Evolutionary conservation across 2,329 filamentous ascomycete species (phyloP).

Genomic region (Dendrostoma leiphaemia): DNA sequence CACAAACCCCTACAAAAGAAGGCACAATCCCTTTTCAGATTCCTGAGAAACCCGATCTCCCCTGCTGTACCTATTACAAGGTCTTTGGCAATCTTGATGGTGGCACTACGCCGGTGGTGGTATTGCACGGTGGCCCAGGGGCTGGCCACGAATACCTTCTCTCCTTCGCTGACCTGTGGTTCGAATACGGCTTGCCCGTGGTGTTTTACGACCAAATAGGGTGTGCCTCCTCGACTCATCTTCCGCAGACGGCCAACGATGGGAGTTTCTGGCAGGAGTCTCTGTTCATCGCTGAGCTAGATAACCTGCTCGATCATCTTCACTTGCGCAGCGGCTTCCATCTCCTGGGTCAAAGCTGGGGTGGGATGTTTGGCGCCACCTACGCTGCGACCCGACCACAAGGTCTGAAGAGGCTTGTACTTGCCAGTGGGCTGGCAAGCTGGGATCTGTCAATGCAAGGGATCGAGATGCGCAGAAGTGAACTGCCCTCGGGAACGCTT

Average conservation of each 20-base stretch:
- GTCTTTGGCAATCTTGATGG: neutral
- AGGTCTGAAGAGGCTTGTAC: constrained; percentile 25
- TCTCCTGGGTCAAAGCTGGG: constrained; percentile 6
- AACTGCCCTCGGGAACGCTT: neutral
- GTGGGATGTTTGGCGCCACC: constrained; percentile 2
- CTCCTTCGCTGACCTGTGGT: neutral
- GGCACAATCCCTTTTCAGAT: neutral
- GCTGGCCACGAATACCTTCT: constrained; percentile 39
- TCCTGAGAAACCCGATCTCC: neutral
- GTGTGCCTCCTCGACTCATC: constrained; percentile 43
- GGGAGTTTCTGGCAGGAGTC: constrained; percentile 23
- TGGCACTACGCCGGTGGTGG: neutral
- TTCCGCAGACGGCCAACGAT: constrained; percentile 35
- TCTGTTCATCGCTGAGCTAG: constrained; percentile 24
- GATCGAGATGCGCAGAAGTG: neutral
- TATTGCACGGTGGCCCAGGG: constrained; percentile 42
- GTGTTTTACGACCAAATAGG: constrained; percentile 56
- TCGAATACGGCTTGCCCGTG: constrained; percentile 33
- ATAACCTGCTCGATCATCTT: constrained; percentile 23
- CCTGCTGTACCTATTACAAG: constrained; percentile 6
- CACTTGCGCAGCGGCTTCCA: constrained; percentile 18
- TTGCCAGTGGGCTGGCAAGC: constrained; percentile 29
- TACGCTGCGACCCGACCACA: constrained; percentile 1
- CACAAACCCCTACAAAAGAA: neutral
- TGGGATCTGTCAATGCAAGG: constrained; percentile 16